Conservation (phyloP, 345 rosid species). For the Populus alba region DNA sequence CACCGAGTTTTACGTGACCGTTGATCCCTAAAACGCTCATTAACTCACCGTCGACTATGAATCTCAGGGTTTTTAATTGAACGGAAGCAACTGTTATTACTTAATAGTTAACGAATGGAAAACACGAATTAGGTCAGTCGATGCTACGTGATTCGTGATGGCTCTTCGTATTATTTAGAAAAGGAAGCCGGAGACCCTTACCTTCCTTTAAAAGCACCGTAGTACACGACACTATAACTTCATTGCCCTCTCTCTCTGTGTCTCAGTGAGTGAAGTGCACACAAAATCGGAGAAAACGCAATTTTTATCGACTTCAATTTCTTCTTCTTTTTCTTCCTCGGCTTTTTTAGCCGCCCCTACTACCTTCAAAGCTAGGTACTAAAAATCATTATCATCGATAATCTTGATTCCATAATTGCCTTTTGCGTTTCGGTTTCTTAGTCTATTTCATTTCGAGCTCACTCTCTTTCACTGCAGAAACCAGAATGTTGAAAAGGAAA, state of each 20-base stretch:
- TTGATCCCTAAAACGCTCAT: too few relatives aligned
- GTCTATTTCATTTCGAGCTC: not conserved
- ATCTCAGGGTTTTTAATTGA: not conserved
- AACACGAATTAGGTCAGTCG: too few relatives aligned
- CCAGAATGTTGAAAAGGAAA: not conserved
- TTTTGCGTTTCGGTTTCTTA: not conserved
- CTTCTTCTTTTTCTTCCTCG: slow-evolving; percentile 40
- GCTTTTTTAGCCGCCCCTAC: slow-evolving; percentile 30
- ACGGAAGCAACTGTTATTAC: not conserved
- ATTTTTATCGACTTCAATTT: slow-evolving; percentile 37
- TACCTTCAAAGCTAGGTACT: slow-evolving; percentile 33
- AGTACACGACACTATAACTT: too few relatives aligned
- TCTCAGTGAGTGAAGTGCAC: not conserved
- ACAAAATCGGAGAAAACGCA: not conserved
- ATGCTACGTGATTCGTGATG: too few relatives aligned
- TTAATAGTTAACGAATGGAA: too few relatives aligned
- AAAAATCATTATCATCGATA: not conserved
- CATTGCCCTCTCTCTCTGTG: too few relatives aligned
- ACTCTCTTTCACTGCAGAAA: slow-evolving; percentile 22
- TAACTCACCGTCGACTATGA: not conserved
- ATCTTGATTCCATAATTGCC: not conserved
- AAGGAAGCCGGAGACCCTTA: too few relatives aligned
- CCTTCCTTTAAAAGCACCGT: too few relatives aligned
- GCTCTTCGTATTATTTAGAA: too few relatives aligned
- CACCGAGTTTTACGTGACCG: not conserved